These are phyloP conservation scores for Eutrema japonicum DNA, from an alignment of 345 rosid species.

Conservation along the genomic window DNA sequence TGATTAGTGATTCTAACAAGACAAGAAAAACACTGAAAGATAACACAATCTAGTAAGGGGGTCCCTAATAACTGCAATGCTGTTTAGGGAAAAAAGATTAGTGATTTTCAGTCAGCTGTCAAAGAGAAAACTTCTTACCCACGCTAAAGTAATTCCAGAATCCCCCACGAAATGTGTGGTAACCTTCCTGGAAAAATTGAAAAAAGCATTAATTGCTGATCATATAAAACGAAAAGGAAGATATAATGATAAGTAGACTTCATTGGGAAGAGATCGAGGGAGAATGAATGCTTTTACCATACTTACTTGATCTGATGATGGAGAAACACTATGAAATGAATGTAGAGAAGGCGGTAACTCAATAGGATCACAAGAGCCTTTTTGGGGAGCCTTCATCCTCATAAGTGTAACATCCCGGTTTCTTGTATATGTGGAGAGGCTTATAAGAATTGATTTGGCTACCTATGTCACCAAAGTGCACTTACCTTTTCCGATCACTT, in stretches of 20 bases:
- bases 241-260: neutral
- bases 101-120: neutral
- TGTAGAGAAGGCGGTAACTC: conserved; percentile 87
- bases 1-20: conserved; percentile 2
- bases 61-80: neutral
- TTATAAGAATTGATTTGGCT: no score
- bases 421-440: no score
- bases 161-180: conserved; percentile 86
- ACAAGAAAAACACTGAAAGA: neutral
- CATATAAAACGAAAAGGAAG: conserved; percentile 17
- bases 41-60: neutral
- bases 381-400: conserved; percentile 71
- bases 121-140: conserved; percentile 58
- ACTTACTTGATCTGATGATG: conserved; percentile 57
- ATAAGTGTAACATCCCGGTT: no score
- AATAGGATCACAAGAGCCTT: conserved; percentile 67
- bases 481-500: no score
- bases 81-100: neutral
- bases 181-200: conserved; percentile 62
- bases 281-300: conserved; percentile 40
- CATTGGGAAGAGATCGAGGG: neutral
- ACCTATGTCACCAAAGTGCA: no score
- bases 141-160: conserved; percentile 98
- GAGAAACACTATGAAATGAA: conserved; percentile 64
- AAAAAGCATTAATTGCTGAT: conserved; percentile 14